Conservation (phyloP, 352 stramenopile genomes). For the Phytophthora hibernalis region DNA sequence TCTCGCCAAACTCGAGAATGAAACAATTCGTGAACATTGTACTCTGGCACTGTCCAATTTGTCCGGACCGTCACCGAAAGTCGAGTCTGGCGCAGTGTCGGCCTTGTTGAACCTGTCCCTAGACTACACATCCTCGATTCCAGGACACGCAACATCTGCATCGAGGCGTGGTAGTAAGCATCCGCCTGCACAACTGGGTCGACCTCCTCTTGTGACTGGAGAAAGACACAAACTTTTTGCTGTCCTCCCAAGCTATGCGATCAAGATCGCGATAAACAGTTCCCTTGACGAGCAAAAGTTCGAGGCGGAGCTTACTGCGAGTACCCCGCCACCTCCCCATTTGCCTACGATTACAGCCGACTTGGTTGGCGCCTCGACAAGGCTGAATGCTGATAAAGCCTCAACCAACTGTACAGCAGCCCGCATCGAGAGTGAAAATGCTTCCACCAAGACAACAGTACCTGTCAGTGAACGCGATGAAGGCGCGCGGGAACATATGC, state of each 20-base stretch:
- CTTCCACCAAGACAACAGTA: not conserved
- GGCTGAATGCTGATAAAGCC: not conserved
- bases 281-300: conserved; percentile 50
- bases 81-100: conserved; percentile 73
- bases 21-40: conserved; percentile 71
- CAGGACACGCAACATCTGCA: not conserved
- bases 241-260: conserved; percentile 42
- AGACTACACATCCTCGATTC: conserved; percentile 11
- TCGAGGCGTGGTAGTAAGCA: conserved; percentile 23
- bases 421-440: conserved; percentile 3
- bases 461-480: no score
- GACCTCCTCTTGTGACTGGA: conserved; percentile 51
- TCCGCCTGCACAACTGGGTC: conserved; percentile 25
- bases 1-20: conserved; percentile 64
- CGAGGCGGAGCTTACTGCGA: conserved; percentile 58
- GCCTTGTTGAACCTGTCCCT: conserved; percentile 64
- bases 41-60: conserved; percentile 79
- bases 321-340: conserved; percentile 58
- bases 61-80: conserved; percentile 67
- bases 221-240: conserved; percentile 60
- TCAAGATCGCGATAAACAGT: conserved; percentile 18
- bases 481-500: conserved; percentile 12
- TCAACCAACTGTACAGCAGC: not conserved
- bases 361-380: conserved; percentile 25
- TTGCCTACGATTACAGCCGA: conserved; percentile 54